Conservation (phyloP, 2,329 filamentous ascomycete genomes). For the Botrytis medusae region DNA sequence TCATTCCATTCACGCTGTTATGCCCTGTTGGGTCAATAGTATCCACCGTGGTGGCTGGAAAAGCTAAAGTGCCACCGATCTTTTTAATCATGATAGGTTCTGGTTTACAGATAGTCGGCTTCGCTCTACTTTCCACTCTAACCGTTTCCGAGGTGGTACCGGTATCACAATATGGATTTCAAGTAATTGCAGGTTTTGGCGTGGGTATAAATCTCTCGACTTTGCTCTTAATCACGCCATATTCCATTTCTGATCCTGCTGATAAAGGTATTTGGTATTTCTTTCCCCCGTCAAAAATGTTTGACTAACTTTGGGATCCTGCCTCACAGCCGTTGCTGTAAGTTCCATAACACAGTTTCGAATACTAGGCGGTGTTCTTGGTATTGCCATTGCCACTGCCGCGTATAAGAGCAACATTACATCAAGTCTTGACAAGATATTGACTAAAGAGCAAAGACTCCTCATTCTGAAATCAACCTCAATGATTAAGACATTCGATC, state of each 20-base stretch:
- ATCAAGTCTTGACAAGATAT: neutral
- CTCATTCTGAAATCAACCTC: neutral
- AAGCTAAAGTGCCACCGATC: neutral
- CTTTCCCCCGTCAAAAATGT: no score
- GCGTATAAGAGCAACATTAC: conserved; percentile 4
- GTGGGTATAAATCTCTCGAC: no score
- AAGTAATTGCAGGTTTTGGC: no score
- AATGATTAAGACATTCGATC: neutral
- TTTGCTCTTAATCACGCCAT: no score
- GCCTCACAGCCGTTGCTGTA: neutral
- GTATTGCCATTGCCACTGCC: conserved; percentile 11
- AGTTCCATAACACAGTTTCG: conserved; percentile 9
- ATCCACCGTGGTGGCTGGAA: neutral
- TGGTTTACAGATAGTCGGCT: no score
- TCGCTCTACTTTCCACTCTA: no score
- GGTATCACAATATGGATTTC: no score
- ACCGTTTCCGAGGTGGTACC: no score
- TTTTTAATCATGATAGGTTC: neutral
- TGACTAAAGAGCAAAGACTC: neutral
- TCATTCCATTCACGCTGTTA: conserved; percentile 5
- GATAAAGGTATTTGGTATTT: no score
- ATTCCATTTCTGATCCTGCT: no score
- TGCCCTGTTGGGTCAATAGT: neutral
- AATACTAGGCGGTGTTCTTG: conserved; percentile 10
- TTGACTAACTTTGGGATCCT: no score